phyloP scores from a whole-genome alignment of 2,329 filamentous ascomycete genomes.

The Tricladium varicosporioides region DNA sequence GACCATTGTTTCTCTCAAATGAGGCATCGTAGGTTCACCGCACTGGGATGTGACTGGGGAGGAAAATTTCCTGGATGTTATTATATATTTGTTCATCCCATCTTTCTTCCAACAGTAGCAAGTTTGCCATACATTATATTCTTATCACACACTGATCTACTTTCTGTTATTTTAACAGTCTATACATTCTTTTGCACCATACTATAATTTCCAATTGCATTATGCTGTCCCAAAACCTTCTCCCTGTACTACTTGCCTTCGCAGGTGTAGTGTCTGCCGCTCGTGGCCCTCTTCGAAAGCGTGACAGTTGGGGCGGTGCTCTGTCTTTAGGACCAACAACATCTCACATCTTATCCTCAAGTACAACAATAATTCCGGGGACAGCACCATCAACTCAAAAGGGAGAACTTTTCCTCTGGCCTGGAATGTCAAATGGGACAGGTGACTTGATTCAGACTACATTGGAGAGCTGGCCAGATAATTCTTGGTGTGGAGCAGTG shows the following conservation, averaged over 20 bases:
- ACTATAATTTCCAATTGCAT: background rate
- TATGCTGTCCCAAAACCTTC: background rate
- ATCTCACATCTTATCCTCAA: constrained; percentile 39
- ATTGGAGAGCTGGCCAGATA: constrained; percentile 40
- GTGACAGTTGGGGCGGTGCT: constrained; percentile 38
- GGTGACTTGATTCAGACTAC: constrained; percentile 43
- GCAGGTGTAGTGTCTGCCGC: background rate
- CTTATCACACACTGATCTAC: no score
- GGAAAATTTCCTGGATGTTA: no score
- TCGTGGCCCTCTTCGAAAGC: background rate
- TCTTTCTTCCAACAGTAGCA: no score
- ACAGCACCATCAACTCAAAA: constrained; percentile 37
- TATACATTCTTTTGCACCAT: no score
- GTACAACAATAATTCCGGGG: constrained; percentile 42
- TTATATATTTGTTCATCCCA: no score
- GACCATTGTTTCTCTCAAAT: no score
- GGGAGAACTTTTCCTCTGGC: constrained; percentile 42
- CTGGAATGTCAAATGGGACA: constrained; percentile 45
- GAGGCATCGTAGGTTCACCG: no score
- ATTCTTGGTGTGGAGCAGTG: constrained; percentile 41
- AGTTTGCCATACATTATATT: no score
- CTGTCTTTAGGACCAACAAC: constrained; percentile 39
- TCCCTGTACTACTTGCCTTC: background rate
- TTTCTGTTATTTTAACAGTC: no score
- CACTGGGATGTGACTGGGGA: no score